Percentiles rank a stretch among this genome's conserved stretches.
Conservation (phyloP, 1,284 basidiomycete species). For the Cutaneotrichosporon spelunceum region DNA sequence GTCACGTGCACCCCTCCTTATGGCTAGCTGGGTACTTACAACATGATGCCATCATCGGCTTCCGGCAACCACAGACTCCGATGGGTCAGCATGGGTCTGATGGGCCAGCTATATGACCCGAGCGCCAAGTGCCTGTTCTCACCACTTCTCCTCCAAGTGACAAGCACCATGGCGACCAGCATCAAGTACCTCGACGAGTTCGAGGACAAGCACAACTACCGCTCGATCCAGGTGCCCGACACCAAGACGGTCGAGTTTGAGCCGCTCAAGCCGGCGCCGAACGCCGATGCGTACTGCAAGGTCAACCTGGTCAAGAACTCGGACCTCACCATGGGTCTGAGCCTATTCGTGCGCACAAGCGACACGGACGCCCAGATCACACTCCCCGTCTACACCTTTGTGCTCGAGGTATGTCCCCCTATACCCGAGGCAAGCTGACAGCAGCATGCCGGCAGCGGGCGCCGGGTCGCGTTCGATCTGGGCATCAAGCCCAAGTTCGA, state of each 20-base stretch:
- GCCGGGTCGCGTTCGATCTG: constrained; percentile 19
- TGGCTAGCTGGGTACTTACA: no score
- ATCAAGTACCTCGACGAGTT: constrained; percentile 16
- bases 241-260: constrained; percentile 11
- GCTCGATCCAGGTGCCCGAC: constrained; percentile 16
- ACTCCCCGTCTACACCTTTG: constrained; percentile 20
- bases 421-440: background rate
- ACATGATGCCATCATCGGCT: no score
- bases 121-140: background rate
- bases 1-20: no score
- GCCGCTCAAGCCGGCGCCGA: constrained; percentile 11
- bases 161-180: background rate
- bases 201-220: constrained; percentile 21
- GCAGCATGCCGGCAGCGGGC: constrained; percentile 7
- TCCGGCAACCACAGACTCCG: no score
- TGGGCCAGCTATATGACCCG: background rate
- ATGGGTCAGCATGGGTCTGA: background rate
- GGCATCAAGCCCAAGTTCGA: constrained; percentile 18
- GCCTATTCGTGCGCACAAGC: constrained; percentile 21
- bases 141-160: background rate
- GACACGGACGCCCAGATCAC: constrained; percentile 11
- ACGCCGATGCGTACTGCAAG: constrained; percentile 16
- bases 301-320: constrained; percentile 16
- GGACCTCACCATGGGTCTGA: constrained; percentile 23
- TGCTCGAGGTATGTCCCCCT: constrained; percentile 20